Base-by-base conservation (phyloP, 495 filamentous ascomycete genomes). In the Beverwykella pulmonaria region DNA sequence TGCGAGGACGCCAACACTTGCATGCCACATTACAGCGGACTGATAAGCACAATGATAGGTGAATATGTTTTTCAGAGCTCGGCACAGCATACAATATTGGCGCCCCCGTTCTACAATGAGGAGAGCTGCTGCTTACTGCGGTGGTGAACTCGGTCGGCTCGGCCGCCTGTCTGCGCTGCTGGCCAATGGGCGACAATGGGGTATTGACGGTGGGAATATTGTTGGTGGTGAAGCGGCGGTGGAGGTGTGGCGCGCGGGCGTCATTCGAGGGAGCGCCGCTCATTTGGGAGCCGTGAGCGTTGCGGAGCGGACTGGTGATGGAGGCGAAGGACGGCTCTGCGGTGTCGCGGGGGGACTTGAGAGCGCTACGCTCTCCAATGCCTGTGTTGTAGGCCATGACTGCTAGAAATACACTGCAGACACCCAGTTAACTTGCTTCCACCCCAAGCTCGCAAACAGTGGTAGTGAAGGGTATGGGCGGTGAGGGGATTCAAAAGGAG, bases 161-260 rank as follows among this genome's bases (percentile, higher is more conserved):
- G 61, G 82, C 79, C 39, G 78, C 75, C 65, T 82, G 80, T 55
- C 81, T 73, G 52, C 82, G 73, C 65, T 84, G 79, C 78, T 87
- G 83, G 49, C 83, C 86, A 75, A 95, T 83, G 62, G 90, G 86
- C 53, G 84, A 88, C 81, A 93, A 65, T 47, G 72, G 61, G 0
- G 73, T 69, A 36, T 54, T 61, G 29, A 72, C 52, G 71, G 89
- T 90, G 67, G 91, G 89, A 76, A 95, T 81, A 78, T 90, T 90
- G 73, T 92, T 90, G 60, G 92, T 94, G 60, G 94, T 98, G 81
- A 97, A 97, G 65, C 94, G 89, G 76, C 94, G 89, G 77, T 92
- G 91, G 68, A 96, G 80, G 67, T 86, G 88, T 9, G 39, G 39
- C 46, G 83, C 82, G 76, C 92, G 84, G 56, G 83, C 82, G 68